Percentiles rank a stretch among this genome's conserved stretches.
phyloP scores from a whole-genome alignment of 345 rosid genomes.

The Odontarrhena argentea region DNA sequence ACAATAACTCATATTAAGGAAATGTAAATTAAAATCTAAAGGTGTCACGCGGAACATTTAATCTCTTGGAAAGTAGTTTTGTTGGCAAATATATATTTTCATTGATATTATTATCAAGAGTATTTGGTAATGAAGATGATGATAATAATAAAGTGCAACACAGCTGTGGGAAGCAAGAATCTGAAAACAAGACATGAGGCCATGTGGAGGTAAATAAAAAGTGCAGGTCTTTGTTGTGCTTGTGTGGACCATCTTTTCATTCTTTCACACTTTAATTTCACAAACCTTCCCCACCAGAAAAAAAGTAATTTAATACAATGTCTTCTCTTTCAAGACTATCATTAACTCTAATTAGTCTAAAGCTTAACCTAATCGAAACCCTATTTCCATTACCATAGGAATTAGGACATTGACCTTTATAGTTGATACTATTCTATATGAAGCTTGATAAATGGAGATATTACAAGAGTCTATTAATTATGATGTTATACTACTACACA shows the following conservation, averaged over 20 bases:
- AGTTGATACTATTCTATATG: slow-evolving; percentile 3
- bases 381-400: slow-evolving; percentile 16
- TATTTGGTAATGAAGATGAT: slow-evolving; percentile 16
- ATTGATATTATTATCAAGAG: neutral
- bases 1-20: neutral
- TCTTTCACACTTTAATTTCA: slow-evolving; percentile 32
- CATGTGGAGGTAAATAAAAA: slow-evolving; percentile 38
- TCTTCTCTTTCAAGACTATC: slow-evolving; percentile 25
- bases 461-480: neutral
- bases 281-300: slow-evolving; percentile 32
- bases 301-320: slow-evolving; percentile 12
- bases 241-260: slow-evolving; percentile 37
- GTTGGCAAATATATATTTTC: neutral
- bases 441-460: neutral
- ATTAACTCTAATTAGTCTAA: slow-evolving; percentile 7
- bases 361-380: slow-evolving; percentile 9
- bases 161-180: slow-evolving; percentile 42
- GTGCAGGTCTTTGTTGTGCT: slow-evolving; percentile 35
- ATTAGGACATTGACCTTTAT: neutral
- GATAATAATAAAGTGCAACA: slow-evolving; percentile 22
- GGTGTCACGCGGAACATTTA: slow-evolving; percentile 7
- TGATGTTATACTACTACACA: no score
- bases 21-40: neutral
- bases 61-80: slow-evolving; percentile 2
- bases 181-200: slow-evolving; percentile 27